Evolutionary conservation across 352 stramenopile species (phyloP).

Genomic region (Globisporangium lucens): DNA sequence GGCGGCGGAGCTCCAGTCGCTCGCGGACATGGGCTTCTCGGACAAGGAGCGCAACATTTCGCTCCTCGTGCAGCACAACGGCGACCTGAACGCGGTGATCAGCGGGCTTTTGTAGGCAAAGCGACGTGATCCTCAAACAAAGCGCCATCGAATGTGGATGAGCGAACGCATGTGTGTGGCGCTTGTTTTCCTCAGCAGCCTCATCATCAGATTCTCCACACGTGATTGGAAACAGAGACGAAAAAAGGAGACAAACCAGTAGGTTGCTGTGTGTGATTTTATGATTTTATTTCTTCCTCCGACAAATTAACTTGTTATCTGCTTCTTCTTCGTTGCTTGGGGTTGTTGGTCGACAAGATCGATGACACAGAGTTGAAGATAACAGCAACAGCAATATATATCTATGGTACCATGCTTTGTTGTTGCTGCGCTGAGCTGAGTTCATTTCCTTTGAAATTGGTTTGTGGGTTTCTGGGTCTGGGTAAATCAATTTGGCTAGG

Average conservation of each 20-base stretch:
- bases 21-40: constrained; percentile 73
- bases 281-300: constrained; percentile 10
- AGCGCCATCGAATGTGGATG: not conserved
- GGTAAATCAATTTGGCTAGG: not conserved
- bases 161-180: not conserved
- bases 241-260: not conserved
- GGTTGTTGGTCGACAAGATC: not conserved
- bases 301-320: not conserved
- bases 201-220: not conserved
- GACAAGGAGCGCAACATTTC: constrained; percentile 50
- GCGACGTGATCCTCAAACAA: not conserved
- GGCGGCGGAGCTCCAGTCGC: constrained; percentile 36
- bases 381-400: constrained; percentile 10
- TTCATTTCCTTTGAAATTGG: not conserved
- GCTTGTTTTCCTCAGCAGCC: not conserved
- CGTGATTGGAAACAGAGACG: not conserved
- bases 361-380: not conserved
- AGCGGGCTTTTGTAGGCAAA: constrained; percentile 37
- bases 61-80: constrained; percentile 54
- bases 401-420: constrained; percentile 6
- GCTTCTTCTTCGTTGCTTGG: not conserved
- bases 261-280: constrained; percentile 8
- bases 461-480: not conserved
- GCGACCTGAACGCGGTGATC: constrained; percentile 69
- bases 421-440: not conserved